phyloP scores from a whole-genome alignment of 352 stramenopile species.

The Pythium oligandrum region DNA sequence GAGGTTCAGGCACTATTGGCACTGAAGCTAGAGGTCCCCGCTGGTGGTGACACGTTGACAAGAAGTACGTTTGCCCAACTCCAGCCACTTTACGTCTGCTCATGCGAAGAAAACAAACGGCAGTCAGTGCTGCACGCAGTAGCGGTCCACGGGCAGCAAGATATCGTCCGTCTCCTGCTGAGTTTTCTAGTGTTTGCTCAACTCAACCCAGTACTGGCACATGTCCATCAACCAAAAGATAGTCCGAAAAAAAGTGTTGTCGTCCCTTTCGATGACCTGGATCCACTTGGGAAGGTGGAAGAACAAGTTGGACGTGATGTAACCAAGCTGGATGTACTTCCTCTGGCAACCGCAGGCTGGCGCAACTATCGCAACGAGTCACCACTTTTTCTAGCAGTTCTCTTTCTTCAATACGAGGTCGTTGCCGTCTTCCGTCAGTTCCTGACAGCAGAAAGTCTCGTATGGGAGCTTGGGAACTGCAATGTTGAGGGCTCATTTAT shows the following conservation, averaged over 20 bases:
- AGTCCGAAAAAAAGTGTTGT: no score
- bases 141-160: slow-evolving; percentile 40
- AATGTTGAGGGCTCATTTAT: slow-evolving; percentile 75
- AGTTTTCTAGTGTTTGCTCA: slow-evolving; percentile 41
- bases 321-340: slow-evolving; percentile 16
- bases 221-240: no score
- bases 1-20: slow-evolving; percentile 45
- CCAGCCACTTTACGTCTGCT: slow-evolving; percentile 53
- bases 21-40: slow-evolving; percentile 23
- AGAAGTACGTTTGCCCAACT: slow-evolving; percentile 13
- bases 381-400: slow-evolving; percentile 53
- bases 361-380: slow-evolving; percentile 63
- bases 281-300: not conserved
- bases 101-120: slow-evolving; percentile 55
- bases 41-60: not conserved
- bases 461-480: slow-evolving; percentile 49
- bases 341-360: slow-evolving; percentile 34
- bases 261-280: no score
- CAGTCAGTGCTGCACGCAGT: slow-evolving; percentile 66
- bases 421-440: slow-evolving; percentile 27
- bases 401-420: slow-evolving; percentile 47
- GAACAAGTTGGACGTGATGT: slow-evolving; percentile 8
- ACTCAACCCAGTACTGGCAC: slow-evolving; percentile 7
- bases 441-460: slow-evolving; percentile 35
- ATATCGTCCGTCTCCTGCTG: slow-evolving; percentile 52